Evolutionary conservation across 257 asterid genomes (phyloP).

Genomic region (Ligustrum vulgare): DNA sequence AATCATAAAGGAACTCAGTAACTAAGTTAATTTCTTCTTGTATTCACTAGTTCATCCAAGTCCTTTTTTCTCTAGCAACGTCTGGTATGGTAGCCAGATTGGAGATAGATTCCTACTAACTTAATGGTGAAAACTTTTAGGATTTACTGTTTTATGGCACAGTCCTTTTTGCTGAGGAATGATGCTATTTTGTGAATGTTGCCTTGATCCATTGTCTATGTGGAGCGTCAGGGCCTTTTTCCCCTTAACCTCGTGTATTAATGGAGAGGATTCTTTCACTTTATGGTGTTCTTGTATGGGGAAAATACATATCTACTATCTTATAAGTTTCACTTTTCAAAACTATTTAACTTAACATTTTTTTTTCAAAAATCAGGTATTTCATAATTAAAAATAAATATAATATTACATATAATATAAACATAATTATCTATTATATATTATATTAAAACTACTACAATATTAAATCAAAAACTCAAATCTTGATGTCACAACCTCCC

Average conservation of each 20-base stretch:
- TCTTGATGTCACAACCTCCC: too few relatives aligned
- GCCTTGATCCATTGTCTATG: slow-evolving; percentile 23
- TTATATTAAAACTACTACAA: too few relatives aligned
- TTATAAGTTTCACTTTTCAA: too few relatives aligned
- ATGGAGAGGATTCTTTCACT: background rate
- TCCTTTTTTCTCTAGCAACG: slow-evolving; percentile 6
- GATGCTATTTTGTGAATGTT: slow-evolving; percentile 28
- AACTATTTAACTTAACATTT: too few relatives aligned
- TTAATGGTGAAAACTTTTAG: slow-evolving; percentile 20
- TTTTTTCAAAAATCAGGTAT: too few relatives aligned
- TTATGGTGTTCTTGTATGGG: background rate
- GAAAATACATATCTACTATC: too few relatives aligned
- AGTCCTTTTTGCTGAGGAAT: slow-evolving; percentile 21
- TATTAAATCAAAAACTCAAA: too few relatives aligned
- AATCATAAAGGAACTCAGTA: slow-evolving; percentile 42
- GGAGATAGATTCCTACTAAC: slow-evolving; percentile 38
- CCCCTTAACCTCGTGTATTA: slow-evolving; percentile 28
- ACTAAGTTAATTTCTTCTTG: slow-evolving; percentile 17
- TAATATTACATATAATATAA: too few relatives aligned
- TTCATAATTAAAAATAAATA: too few relatives aligned
- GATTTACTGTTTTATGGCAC: slow-evolving; percentile 14
- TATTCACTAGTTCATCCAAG: background rate
- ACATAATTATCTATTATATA: too few relatives aligned
- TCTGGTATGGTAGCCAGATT: slow-evolving; percentile 21
- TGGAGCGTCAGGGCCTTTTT: slow-evolving; percentile 20